Base-by-base conservation (phyloP, 805 yeast genomes). In the Kodamaea neixiangensis region DNA sequence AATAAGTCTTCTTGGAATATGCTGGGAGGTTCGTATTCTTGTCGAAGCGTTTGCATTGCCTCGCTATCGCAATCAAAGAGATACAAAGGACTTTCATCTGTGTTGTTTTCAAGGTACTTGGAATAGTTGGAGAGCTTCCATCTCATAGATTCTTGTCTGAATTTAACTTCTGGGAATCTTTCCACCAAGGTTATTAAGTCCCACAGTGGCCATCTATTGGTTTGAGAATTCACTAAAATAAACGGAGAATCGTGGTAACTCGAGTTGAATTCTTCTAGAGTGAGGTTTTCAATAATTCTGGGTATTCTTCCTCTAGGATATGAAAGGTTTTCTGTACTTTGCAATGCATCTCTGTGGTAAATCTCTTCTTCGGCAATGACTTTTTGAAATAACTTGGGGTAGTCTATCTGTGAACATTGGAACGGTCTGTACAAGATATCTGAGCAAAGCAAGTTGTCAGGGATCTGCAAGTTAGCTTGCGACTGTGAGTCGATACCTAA, bases 51-150 rank as follows among this genome's bases (percentile, higher is more conserved):
- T 49, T 69, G 67, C 81, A 85, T 83, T 2, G 96, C 90, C n/a
- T 62, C 64, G 34, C 89, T 83, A 53, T 79, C 79, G 65, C 96
- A 88, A 64, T 91, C 97, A 68, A 91, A 91, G 20, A 91, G 69
- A 64, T 91, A 91, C 18, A 91, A 71, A 5, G 97, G 97, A 18
- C 86, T 83, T 64, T 91, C 97, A 66, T 91, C 97, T 18, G 60
- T 58, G 65, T 90, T 92, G 10, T 69, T 51, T 3, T 68, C 59
- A 58, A 85, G 77, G 62, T 91, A 91, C 47, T 82, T 75, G 1
- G 78, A 63, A 61, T 89, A 91, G 17, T 81, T 70, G 1, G 71
- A 58, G 18, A 91, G 69, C 2, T 84, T 77, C 97, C 97, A 91
- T 54, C 82, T 80, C 43, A 89, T 93, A 25, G 88, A 82, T 67